Evolutionary conservation across 345 rosid genomes (phyloP).

Genomic region (Garcia nutans): DNA sequence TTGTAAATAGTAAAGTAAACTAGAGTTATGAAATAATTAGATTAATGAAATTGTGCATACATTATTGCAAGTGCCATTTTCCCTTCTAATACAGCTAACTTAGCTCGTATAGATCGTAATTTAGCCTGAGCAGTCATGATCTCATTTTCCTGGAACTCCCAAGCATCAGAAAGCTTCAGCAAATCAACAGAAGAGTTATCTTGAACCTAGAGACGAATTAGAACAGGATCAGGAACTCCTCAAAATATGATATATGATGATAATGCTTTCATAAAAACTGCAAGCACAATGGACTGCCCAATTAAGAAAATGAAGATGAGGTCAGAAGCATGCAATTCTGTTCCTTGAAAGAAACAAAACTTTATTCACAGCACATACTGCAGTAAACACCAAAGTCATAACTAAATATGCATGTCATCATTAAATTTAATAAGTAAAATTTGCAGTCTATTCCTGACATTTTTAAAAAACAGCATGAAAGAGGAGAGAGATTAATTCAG

Average conservation of each 20-base stretch:
- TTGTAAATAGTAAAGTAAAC: conserved; percentile 7
- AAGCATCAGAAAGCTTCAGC: conserved; percentile 65
- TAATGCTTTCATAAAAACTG: neutral
- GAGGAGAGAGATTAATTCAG: neutral
- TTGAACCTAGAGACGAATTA: conserved; percentile 33
- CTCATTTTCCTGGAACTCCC: conserved; percentile 84
- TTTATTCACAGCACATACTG: neutral
- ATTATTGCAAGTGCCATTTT: conserved; percentile 77
- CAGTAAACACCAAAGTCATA: neutral
- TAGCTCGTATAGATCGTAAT: conserved; percentile 78
- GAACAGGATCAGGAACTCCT: conserved; percentile 19
- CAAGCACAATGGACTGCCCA: neutral
- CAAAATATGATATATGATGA: conserved; percentile 6
- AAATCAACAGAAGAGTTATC: conserved; percentile 37
- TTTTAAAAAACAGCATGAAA: neutral
- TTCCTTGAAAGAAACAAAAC: conserved; percentile 2
- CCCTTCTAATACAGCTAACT: conserved; percentile 80
- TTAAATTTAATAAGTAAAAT: neutral
- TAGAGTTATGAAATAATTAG: conserved; percentile 5
- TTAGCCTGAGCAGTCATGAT: conserved; percentile 61
- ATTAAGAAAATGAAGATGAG: conserved; percentile 5
- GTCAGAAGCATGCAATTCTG: neutral
- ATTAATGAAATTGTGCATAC: conserved; percentile 37
- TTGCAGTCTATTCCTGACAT: neutral
- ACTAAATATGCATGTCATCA: neutral